Evolutionary conservation across 2,329 filamentous ascomycete species (phyloP).

Genomic region (Westerdykella ornata): DNA sequence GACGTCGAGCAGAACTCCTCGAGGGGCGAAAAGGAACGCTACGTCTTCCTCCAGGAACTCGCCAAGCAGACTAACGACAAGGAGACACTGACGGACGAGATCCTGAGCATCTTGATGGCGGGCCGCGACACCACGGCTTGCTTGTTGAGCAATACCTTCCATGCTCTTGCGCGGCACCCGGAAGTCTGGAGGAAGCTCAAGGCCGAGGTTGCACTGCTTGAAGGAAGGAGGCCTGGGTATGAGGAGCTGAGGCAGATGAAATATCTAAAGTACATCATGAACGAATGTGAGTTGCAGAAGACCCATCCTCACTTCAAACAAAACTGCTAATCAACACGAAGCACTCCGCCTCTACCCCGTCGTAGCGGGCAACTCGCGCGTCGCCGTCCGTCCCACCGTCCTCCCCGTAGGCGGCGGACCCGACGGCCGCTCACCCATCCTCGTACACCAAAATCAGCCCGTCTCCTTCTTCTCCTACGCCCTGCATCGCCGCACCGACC

Average conservation of each 20-base stretch:
- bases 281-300: too few relatives aligned
- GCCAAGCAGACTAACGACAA: conserved; percentile 33
- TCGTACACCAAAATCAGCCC: too few relatives aligned
- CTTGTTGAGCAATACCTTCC: conserved; percentile 27
- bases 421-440: too few relatives aligned
- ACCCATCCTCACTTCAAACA: too few relatives aligned
- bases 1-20: conserved; percentile 41
- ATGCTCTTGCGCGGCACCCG: conserved; percentile 30
- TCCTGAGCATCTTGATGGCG: conserved; percentile 36
- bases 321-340: too few relatives aligned
- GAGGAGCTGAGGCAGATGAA: conserved; percentile 19
- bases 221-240: too few relatives aligned
- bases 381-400: conserved; percentile 16
- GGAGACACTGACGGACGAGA: conserved; percentile 33
- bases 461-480: too few relatives aligned
- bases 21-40: conserved; percentile 25
- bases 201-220: too few relatives aligned
- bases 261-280: conserved; percentile 33
- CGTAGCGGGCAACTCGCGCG: conserved; percentile 22
- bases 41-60: conserved; percentile 37
- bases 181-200: too few relatives aligned
- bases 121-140: conserved; percentile 28
- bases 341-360: conserved; percentile 36
- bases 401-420: conserved; percentile 25
- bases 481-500: conserved; percentile 3